Conservation (phyloP, 768 basidiomycete species). For the Suillus decipiens region DNA sequence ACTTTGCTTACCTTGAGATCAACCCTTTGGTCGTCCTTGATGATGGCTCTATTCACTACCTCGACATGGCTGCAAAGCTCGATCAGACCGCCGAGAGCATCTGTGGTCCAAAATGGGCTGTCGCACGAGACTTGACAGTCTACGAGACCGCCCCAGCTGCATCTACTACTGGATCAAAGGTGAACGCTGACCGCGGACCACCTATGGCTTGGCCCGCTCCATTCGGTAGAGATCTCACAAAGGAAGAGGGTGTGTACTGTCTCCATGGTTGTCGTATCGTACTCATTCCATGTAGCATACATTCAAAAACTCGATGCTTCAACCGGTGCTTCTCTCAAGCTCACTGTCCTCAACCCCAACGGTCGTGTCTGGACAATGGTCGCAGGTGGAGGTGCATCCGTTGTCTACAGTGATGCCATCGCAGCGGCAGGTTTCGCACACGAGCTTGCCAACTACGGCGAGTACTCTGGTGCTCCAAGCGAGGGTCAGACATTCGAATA, state of each 20-base stretch:
- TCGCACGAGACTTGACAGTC: constrained; percentile 86
- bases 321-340: constrained; percentile 96
- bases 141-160: constrained; percentile 53
- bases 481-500: constrained; percentile 99
- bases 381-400: constrained; percentile 88
- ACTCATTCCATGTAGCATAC: constrained; percentile 56
- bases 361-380: constrained; percentile 99
- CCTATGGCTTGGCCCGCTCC: constrained; percentile 97
- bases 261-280: neutral
- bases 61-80: constrained; percentile 99
- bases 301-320: constrained; percentile 97
- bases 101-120: constrained; percentile 98
- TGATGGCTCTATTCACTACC: constrained; percentile 80
- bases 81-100: constrained; percentile 99
- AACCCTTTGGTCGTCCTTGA: constrained; percentile 97
- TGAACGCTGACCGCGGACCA: constrained; percentile 91
- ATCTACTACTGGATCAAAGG: constrained; percentile 43
- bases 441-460: constrained; percentile 99
- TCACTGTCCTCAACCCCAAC: constrained; percentile 93
- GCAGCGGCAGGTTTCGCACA: constrained; percentile 94
- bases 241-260: constrained; percentile 66
- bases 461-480: constrained; percentile 97
- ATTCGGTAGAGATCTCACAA: constrained; percentile 96
- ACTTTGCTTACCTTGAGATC: constrained; percentile 99
- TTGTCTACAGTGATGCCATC: constrained; percentile 74